Conservation (phyloP, 768 basidiomycete species). For the Mrakia blollopis region DNA sequence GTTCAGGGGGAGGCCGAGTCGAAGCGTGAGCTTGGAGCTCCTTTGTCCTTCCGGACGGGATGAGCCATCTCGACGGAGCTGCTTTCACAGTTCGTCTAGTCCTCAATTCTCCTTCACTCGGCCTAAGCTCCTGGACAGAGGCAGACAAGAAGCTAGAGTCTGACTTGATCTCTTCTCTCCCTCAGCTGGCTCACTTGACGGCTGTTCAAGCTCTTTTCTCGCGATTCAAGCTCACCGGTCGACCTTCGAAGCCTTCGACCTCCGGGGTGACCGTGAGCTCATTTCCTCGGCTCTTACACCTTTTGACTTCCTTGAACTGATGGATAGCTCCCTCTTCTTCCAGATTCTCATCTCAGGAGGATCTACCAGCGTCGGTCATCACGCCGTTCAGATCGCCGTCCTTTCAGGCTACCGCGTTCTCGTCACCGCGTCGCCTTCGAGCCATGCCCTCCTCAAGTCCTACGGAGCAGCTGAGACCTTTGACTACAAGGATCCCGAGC, state of each 20-base stretch:
- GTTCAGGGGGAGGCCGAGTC: too few relatives aligned
- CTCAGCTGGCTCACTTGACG: neutral
- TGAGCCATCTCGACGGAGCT: neutral
- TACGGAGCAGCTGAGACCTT: neutral
- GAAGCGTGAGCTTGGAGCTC: constrained; percentile 6
- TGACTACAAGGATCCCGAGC: neutral
- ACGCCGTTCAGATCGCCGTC: constrained; percentile 12
- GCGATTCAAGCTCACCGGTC: neutral
- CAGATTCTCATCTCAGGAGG: constrained; percentile 30
- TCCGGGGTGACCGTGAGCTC: neutral
- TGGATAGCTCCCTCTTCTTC: neutral
- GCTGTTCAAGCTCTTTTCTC: neutral
- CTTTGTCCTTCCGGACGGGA: constrained; percentile 30
- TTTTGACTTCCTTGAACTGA: neutral
- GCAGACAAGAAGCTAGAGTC: neutral
- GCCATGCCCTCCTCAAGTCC: neutral
- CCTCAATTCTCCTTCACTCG: neutral
- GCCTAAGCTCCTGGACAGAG: too few relatives aligned
- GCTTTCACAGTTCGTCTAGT: neutral
- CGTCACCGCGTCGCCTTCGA: neutral
- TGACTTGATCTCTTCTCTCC: neutral
- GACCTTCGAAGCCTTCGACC: neutral
- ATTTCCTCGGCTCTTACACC: too few relatives aligned
- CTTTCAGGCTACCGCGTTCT: neutral
- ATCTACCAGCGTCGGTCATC: constrained; percentile 18